Evolutionary conservation across 257 asterid species (phyloP).

Genomic region (Cruciata laevipes): DNA sequence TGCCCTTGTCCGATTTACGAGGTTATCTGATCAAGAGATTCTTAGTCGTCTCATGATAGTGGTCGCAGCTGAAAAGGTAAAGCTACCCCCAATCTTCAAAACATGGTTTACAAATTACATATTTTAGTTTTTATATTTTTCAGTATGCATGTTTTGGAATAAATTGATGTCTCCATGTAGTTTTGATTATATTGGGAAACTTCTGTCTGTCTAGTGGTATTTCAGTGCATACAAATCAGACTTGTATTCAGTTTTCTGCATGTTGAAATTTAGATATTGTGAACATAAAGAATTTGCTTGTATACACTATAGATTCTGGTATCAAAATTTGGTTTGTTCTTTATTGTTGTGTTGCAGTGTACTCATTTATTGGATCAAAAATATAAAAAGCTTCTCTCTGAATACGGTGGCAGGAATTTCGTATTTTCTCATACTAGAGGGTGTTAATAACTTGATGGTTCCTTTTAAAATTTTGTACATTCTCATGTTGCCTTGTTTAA

Average conservation of each 20-base stretch:
- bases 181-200: background rate
- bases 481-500: too few relatives aligned
- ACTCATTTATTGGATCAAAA: background rate
- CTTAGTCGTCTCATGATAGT: conserved; percentile 93
- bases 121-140: background rate
- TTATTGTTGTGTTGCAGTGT: too few relatives aligned
- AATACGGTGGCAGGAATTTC: background rate
- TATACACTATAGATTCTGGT: too few relatives aligned
- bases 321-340: too few relatives aligned
- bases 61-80: conserved; percentile 89
- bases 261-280: background rate
- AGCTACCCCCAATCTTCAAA: background rate
- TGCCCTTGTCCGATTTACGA: conserved; percentile 83
- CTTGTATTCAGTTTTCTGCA: background rate
- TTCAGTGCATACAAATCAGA: too few relatives aligned
- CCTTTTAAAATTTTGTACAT: background rate
- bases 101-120: background rate
- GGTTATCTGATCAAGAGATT: conserved; percentile 93
- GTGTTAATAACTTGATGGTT: background rate
- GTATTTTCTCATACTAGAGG: background rate
- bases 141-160: background rate
- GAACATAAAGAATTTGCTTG: too few relatives aligned
- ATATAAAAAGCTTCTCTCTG: too few relatives aligned
- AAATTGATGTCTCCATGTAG: background rate
- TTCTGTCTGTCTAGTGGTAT: background rate